These are phyloP conservation scores for Scedosporium dehoogii DNA, from an alignment of 2,329 filamentous ascomycete species.

Conservation along the genomic window DNA sequence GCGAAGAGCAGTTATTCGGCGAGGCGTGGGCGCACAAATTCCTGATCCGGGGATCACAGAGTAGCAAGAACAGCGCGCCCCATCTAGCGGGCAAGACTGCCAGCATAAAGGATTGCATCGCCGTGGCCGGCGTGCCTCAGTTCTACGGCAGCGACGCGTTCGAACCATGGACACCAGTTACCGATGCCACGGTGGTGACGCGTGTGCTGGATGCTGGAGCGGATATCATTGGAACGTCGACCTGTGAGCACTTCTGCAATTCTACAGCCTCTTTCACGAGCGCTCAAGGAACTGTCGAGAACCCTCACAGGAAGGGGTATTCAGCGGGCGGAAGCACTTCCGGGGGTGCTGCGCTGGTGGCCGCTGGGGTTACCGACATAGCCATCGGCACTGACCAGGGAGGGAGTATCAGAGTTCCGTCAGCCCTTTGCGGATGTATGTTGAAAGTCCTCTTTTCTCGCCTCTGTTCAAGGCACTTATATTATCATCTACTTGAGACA, in stretches of 20 bases:
- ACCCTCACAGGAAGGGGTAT: slow-evolving; percentile 32
- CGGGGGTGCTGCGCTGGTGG: slow-evolving; percentile 35
- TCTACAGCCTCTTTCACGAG: slow-evolving; percentile 36
- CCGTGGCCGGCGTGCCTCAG: slow-evolving; percentile 42
- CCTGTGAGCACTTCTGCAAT: slow-evolving; percentile 44
- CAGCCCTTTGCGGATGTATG: slow-evolving; percentile 25
- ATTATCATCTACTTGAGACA: no score
- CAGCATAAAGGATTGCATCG: slow-evolving; percentile 44
- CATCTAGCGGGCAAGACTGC: slow-evolving; percentile 32
- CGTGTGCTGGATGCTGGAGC: slow-evolving; percentile 40
- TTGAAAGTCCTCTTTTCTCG: not conserved
- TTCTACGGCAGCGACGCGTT: slow-evolving; percentile 41
- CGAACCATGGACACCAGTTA: slow-evolving; percentile 36
- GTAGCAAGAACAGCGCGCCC: slow-evolving; percentile 12
- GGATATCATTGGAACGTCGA: slow-evolving; percentile 36
- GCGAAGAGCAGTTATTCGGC: slow-evolving; percentile 32
- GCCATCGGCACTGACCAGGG: slow-evolving; percentile 39
- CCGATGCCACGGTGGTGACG: slow-evolving; percentile 44
- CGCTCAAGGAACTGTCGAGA: slow-evolving; percentile 35
- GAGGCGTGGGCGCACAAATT: slow-evolving; percentile 42
- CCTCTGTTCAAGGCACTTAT: not conserved
- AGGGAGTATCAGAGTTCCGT: slow-evolving; percentile 34
- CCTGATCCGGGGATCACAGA: slow-evolving; percentile 24
- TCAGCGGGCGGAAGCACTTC: slow-evolving; percentile 38
- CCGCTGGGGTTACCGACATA: slow-evolving; percentile 30